Conservation (phyloP, 306 rosid species). For the Prunus fruticosa region DNA sequence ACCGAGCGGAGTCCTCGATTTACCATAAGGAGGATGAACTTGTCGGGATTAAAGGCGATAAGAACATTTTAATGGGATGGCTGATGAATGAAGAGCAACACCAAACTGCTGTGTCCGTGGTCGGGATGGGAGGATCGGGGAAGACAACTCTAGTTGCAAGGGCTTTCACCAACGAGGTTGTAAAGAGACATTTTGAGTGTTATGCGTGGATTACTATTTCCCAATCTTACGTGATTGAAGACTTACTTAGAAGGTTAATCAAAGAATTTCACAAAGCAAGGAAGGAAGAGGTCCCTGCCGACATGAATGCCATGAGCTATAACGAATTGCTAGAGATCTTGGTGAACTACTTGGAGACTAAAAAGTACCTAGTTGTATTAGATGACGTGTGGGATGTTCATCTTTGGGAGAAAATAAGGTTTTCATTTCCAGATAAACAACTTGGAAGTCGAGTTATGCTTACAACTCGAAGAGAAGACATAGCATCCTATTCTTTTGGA, state of each 20-base stretch:
- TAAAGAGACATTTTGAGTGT: not conserved
- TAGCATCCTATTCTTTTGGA: slow-evolving; percentile 9
- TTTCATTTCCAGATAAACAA: slow-evolving; percentile 6
- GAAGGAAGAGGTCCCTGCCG: not conserved
- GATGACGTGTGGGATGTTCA: slow-evolving; percentile 17
- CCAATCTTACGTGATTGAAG: slow-evolving; percentile 17
- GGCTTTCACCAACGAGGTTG: not conserved
- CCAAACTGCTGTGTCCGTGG: not conserved
- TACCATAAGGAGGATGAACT: slow-evolving; percentile 3
- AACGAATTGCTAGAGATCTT: too few relatives aligned
- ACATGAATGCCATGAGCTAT: too few relatives aligned
- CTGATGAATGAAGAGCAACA: not conserved
- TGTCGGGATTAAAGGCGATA: not conserved
- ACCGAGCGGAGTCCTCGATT: not conserved
- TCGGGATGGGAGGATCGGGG: not conserved
- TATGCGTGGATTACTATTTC: slow-evolving; percentile 19
- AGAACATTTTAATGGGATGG: not conserved
- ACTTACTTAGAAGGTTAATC: slow-evolving; percentile 21
- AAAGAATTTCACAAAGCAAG: not conserved
- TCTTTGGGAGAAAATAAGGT: not conserved
- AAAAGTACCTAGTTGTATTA: slow-evolving; percentile 4
- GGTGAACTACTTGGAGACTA: slow-evolving; percentile 6
- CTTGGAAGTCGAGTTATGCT: slow-evolving; percentile 21
- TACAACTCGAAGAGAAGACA: slow-evolving; percentile 18
- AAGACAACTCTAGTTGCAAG: not conserved